Base-by-base conservation (phyloP, 768 basidiomycete genomes). In the Dacryopinax primogenitus region DNA sequence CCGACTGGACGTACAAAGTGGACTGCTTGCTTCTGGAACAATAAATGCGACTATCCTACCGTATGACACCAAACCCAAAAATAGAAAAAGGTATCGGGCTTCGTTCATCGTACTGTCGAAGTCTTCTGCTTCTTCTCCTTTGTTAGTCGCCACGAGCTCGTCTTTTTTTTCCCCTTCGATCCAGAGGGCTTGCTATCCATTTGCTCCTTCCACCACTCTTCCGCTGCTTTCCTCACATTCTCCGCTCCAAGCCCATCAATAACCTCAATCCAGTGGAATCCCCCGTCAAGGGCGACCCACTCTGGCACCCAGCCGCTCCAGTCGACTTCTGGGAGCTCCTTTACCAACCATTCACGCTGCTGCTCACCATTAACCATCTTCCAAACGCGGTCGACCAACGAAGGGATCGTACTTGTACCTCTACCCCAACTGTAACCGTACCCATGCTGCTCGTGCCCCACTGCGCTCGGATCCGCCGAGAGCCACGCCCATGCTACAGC, bases 311-410 rank as follows among this genome's bases (percentile, higher is more conserved):
- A 34, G 1, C 64, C 63, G 1, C 39, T 66, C 44, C 21, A 47
- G 21, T 13, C 58, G 23, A 39, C 3, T 33, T 2, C 63, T 4
- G 16, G 16, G 15, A 15, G 12, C 30, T 34, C 32, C 0, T 21
- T 51, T 15, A 13, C 16, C 11, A 63, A 18, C 21, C 33, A 21
- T n/a, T 18, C 12, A 13, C 13, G 37, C 83, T 84, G 16, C 75
- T 72, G 7, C 77, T 79, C 4, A 80, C 84, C n/a, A 81, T 61
- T 67, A 30, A 67, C 64, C 16, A 51, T 23, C 21, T 63, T 33
- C 21, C 61, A 63, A 7, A 33, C 62, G 26, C 62, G 64, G 44
- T 62, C 65, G 41, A 66, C 47, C 30, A 58, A 6, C 13, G 51
- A 58, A 11, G 51, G 51, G 26, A 11, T 21, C 45, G 7, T 47